Conservation (phyloP, 257 asterid species). For the Nicotiana benthamiana region DNA sequence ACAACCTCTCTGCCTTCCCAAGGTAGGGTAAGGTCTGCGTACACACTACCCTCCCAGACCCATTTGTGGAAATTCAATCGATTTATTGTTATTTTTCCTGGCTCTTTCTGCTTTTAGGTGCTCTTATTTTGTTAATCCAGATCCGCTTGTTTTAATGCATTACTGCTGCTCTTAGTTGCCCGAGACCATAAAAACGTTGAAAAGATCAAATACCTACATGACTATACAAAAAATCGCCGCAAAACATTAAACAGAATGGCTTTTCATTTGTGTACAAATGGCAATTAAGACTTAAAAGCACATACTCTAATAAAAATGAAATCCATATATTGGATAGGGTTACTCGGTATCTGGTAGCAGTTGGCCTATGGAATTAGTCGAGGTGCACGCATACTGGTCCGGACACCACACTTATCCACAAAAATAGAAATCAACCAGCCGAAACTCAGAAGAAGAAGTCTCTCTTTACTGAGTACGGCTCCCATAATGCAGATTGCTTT, state of each 20-base stretch:
- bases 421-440: not conserved
- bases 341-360: no score
- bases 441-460: not conserved
- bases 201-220: not conserved
- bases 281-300: not conserved
- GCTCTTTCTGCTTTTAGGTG: not conserved
- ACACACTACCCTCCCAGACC: no score
- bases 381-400: no score
- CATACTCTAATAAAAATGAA: not conserved
- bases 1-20: no score
- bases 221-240: not conserved
- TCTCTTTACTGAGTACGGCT: not conserved
- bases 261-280: not conserved
- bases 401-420: no score
- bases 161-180: not conserved
- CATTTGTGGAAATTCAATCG: no score
- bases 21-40: no score
- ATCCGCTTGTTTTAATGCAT: not conserved
- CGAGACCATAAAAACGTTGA: not conserved
- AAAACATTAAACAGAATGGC: not conserved
- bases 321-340: no score
- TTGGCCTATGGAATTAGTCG: no score
- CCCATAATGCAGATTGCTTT: not conserved
- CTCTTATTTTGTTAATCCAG: not conserved
- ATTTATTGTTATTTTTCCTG: not conserved